A percentile compares a stretch with the other conserved stretches of the same genome.
These are phyloP conservation scores for Eragrostis nindensis DNA, from an alignment of 176 grass and related monocot genomes.

Conservation along the genomic window DNA sequence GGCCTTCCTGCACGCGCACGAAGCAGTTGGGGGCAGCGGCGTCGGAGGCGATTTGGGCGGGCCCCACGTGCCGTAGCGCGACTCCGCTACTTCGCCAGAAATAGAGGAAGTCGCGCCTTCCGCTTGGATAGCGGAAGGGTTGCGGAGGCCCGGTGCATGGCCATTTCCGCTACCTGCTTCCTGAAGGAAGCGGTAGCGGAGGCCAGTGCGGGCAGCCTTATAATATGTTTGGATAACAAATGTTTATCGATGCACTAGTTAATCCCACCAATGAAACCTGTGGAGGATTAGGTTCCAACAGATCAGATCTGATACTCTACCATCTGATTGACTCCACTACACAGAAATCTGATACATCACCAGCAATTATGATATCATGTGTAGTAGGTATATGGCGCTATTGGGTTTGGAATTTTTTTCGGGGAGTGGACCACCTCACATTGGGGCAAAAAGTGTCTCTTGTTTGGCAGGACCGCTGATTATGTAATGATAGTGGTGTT, in stretches of 20 bases:
- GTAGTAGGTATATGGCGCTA: conserved; percentile 42
- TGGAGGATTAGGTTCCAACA: conserved; percentile 45
- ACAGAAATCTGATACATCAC: conserved; percentile 40
- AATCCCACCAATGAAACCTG: conserved; percentile 41
- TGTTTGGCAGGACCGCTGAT: conserved; percentile 47
- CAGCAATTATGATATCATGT: conserved; percentile 36
- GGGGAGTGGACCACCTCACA: conserved; percentile 51
- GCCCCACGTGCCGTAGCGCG: no score
- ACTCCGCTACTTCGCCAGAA: no score
- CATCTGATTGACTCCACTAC: conserved; percentile 38
- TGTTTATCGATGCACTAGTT: conserved; percentile 24
- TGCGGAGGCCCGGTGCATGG: no score
- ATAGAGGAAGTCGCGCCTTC: no score
- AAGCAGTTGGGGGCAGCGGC: no score
- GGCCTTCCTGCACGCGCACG: no score
- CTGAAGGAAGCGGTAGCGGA: no score
- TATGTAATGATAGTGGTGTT: conserved; percentile 39
- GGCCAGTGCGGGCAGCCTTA: no score
- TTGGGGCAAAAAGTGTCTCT: conserved; percentile 39
- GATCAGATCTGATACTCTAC: conserved; percentile 46
- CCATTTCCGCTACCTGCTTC: no score
- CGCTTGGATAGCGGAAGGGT: no score
- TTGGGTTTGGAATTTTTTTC: conserved; percentile 34
- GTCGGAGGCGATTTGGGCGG: no score
- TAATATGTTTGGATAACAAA: conserved; percentile 24